Evolutionary conservation across 148 eudicot genomes (phyloP), one percentile per base, ranked within the genome.

Genomic region (Camellia lanceoleosa): DNA sequence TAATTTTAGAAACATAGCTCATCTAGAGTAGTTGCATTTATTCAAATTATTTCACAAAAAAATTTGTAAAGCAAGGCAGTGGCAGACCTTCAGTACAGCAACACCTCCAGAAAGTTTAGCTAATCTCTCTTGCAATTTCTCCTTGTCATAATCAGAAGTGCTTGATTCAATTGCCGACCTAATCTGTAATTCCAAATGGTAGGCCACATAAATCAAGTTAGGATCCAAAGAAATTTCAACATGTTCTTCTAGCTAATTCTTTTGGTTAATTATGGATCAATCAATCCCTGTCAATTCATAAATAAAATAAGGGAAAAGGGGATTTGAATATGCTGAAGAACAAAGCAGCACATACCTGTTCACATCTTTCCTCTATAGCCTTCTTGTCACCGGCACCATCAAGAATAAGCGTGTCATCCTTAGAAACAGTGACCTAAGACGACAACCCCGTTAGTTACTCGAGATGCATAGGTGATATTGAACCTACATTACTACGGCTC

Each of bases 51-150:
- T 18, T 59, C 52, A 16, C 60, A 20, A 62, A 74, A 56, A 2
- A 0, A 18, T 43, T 4, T 18, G 44, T 18, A 60, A 74, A 1
- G 5, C 0, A 2, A 1, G 1, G 1, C 38, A 30, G 1, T 1
- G 11, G 23, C 41, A 60, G 46, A 93, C 98, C 97, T 95, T 93
- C 81, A 95, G 75, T 7, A 95, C 98, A 70, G 97, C 98, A 82
- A 95, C 94, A 73, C 98, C 97, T 58, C 97, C 98, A 56, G 98
- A 95, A 38, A 93, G 91, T 84, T 95, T 95, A 19, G 98, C 98
- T 65, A 95, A 85, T 79, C 98, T 90, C 85, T 95, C 97, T 74
- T 92, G 92, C 75, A 90, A 73, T 87, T 95, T 95, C 88, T 95
- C 98, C 82, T 88, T 95, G 81, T 95, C 98, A 63, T 95, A 95